A percentile compares a stretch with the other conserved stretches of the same genome.
These are phyloP conservation scores for Nicotiana attenuata DNA, from an alignment of 257 asterid genomes.

Conservation along the genomic window DNA sequence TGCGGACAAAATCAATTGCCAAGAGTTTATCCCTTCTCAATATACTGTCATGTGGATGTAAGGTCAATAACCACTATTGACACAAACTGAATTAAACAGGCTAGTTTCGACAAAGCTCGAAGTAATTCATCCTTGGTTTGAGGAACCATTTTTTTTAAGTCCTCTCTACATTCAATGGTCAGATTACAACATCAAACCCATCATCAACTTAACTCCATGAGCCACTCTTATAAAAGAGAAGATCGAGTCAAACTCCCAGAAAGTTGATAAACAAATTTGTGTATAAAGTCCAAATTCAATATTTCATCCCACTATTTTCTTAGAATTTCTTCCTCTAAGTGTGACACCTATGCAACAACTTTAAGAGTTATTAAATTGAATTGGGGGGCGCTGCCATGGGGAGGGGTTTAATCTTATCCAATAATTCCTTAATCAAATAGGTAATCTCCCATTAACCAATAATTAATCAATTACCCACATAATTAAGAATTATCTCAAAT, in stretches of 20 bases:
- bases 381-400: too few relatives aligned
- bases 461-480: too few relatives aligned
- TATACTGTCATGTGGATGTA: not conserved
- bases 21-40: not conserved
- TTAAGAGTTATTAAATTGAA: too few relatives aligned
- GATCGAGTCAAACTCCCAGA: not conserved
- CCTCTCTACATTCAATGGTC: not conserved
- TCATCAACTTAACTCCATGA: not conserved
- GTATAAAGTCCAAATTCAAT: too few relatives aligned
- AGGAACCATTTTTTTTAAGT: not conserved
- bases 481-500: too few relatives aligned
- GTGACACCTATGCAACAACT: too few relatives aligned
- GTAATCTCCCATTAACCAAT: too few relatives aligned
- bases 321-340: slow-evolving; percentile 10
- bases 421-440: too few relatives aligned
- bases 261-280: not conserved
- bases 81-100: not conserved
- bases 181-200: not conserved
- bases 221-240: not conserved
- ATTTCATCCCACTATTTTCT: not conserved
- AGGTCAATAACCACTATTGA: not conserved
- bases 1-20: not conserved
- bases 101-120: not conserved
- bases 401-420: too few relatives aligned
- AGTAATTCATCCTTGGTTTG: not conserved